Conservation (phyloP, 805 yeast species). For the Myxozyma nipponensis region DNA sequence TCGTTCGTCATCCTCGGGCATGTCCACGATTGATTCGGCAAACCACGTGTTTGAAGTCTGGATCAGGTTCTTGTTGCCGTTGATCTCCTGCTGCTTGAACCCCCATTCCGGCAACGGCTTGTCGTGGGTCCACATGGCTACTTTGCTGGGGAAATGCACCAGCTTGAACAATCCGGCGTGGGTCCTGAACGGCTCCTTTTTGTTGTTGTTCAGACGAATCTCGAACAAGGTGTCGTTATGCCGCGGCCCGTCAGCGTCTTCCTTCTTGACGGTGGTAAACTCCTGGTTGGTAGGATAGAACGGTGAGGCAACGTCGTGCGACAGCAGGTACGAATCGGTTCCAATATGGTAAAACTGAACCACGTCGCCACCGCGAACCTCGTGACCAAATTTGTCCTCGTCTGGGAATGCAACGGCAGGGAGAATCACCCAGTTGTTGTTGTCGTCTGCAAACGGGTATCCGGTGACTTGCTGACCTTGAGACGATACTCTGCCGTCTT, state of each 20-base stretch:
- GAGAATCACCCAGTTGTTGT: slow-evolving; percentile 82
- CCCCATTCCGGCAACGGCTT: slow-evolving; percentile 93
- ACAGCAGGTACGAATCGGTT: slow-evolving; percentile 72
- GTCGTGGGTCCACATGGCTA: slow-evolving; percentile 90
- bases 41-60: slow-evolving; percentile 72
- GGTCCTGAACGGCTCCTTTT: slow-evolving; percentile 58
- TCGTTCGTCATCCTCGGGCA: slow-evolving; percentile 55
- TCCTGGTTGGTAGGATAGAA: slow-evolving; percentile 89
- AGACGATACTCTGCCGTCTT: slow-evolving; percentile 92
- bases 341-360: slow-evolving; percentile 77
- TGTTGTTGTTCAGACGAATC: slow-evolving; percentile 53
- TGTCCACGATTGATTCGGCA: slow-evolving; percentile 62
- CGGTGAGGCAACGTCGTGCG: slow-evolving; percentile 98
- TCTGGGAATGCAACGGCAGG: slow-evolving; percentile 53
- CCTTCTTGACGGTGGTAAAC: slow-evolving; percentile 68
- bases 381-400: slow-evolving; percentile 41
- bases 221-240: slow-evolving; percentile 76
- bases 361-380: slow-evolving; percentile 65
- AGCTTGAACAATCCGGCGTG: slow-evolving; percentile 65
- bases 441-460: slow-evolving; percentile 46
- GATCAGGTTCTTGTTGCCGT: slow-evolving; percentile 80
- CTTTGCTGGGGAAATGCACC: slow-evolving; percentile 80
- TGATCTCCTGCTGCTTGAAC: slow-evolving; percentile 83
- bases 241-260: slow-evolving; percentile 51
- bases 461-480: slow-evolving; percentile 93